Conservation (phyloP, 371 early-diverging fungal genomes). For the Actinomortierella ambigua region DNA sequence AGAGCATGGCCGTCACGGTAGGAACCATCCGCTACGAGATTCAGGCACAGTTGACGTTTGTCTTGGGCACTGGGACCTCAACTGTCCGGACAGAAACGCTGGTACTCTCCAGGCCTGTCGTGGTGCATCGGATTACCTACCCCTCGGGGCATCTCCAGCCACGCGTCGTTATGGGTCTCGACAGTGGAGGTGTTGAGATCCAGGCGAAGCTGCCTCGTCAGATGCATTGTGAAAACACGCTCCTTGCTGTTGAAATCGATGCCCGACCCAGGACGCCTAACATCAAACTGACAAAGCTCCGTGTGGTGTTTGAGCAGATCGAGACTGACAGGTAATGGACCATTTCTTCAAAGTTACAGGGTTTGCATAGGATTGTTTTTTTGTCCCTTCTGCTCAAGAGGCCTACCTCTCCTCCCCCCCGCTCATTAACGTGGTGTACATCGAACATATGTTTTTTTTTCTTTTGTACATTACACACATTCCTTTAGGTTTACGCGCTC, state of each 20-base stretch:
- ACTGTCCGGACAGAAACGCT: slow-evolving; percentile 18
- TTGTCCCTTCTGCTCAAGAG: too few relatives aligned
- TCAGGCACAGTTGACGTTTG: slow-evolving; percentile 24
- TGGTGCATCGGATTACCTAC: slow-evolving; percentile 40
- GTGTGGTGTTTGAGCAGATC: slow-evolving; percentile 45
- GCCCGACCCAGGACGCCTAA: slow-evolving; percentile 41
- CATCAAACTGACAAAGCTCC: slow-evolving; percentile 33
- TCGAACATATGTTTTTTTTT: too few relatives aligned
- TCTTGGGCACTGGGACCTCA: slow-evolving; percentile 15
- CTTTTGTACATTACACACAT: too few relatives aligned
- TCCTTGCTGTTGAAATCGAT: slow-evolving; percentile 38
- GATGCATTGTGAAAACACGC: slow-evolving; percentile 40
- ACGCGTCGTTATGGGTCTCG: slow-evolving; percentile 26
- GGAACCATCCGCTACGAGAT: slow-evolving; percentile 45
- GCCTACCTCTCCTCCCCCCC: too few relatives aligned
- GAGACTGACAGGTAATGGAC: slow-evolving; percentile 40
- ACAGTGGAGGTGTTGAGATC: slow-evolving; percentile 45
- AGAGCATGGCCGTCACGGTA: slow-evolving; percentile 20
- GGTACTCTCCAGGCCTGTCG: slow-evolving; percentile 26
- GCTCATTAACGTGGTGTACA: too few relatives aligned
- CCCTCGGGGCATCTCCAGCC: slow-evolving; percentile 40
- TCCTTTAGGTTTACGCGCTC: too few relatives aligned
- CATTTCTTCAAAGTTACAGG: too few relatives aligned
- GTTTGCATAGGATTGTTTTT: too few relatives aligned
- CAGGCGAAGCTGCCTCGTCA: slow-evolving; percentile 39